Conservation (phyloP, 148 eudicot genomes). For the Pharnaceum exiguum region DNA sequence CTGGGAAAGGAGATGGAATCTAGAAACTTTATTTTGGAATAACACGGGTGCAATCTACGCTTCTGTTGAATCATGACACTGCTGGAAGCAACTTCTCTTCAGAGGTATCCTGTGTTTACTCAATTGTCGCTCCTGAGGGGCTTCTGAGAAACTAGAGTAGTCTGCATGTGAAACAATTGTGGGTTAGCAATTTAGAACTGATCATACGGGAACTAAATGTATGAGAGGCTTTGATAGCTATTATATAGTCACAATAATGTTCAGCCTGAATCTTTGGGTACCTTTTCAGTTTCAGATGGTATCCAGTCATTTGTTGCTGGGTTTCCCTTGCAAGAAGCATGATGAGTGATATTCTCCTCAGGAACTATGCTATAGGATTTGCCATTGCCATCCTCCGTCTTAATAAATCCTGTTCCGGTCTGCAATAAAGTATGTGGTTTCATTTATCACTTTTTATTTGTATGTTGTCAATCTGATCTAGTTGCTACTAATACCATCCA, state of each 20-base stretch:
- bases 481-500: too few species aligned
- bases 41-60: too few species aligned
- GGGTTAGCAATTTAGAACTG: background rate
- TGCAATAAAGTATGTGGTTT: constrained; percentile 5
- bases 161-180: constrained; percentile 35
- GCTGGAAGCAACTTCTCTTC: too few species aligned
- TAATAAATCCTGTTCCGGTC: constrained; percentile 97
- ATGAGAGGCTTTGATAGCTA: background rate
- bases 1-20: too few species aligned
- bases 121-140: constrained; percentile 74
- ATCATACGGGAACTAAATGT: too few species aligned
- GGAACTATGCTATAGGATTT: constrained; percentile 33
- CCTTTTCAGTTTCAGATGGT: constrained; percentile 47
- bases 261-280: constrained; percentile 1
- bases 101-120: constrained; percentile 10
- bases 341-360: constrained; percentile 30
- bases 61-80: too few species aligned
- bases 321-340: constrained; percentile 54
- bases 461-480: too few species aligned
- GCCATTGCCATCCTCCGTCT: constrained; percentile 35
- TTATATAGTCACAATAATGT: background rate
- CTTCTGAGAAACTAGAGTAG: constrained; percentile 35
- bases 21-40: too few species aligned
- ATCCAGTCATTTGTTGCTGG: constrained; percentile 98
- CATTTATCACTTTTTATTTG: background rate